Evolutionary conservation across 1,139 yeast genomes (phyloP).

Genomic region (Lodderomyces orthopsilosis): DNA sequence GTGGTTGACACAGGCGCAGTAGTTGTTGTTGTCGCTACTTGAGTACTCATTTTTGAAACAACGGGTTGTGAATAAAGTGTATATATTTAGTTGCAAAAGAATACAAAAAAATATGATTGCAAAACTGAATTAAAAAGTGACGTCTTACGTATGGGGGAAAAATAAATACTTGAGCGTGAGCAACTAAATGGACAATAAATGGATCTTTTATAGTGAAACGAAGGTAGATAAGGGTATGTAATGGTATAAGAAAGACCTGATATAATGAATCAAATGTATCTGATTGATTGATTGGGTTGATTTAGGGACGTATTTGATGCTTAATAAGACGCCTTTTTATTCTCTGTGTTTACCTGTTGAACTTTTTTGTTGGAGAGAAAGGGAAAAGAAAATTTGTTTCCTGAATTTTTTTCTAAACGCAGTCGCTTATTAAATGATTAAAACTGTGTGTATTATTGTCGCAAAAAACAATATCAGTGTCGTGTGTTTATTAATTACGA

Average conservation of each 20-base stretch:
- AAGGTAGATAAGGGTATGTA: not conserved
- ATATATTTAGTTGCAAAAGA: slow-evolving; percentile 1
- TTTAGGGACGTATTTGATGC: not conserved
- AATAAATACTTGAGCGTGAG: not conserved
- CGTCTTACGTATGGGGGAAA: not conserved
- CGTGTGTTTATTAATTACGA: no score
- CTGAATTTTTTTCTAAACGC: no score
- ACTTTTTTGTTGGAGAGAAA: not conserved
- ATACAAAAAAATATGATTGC: not conserved
- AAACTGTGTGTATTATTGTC: no score
- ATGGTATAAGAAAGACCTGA: not conserved
- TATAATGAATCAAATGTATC: not conserved
- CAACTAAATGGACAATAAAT: not conserved
- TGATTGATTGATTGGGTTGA: slow-evolving; percentile 8
- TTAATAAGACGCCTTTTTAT: not conserved
- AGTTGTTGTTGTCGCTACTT: slow-evolving; percentile 2
- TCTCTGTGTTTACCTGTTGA: not conserved
- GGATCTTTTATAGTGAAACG: not conserved
- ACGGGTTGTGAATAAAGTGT: not conserved
- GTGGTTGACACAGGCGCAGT: slow-evolving; percentile 6
- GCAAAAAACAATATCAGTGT: no score
- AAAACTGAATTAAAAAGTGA: not conserved
- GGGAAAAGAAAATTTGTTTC: not conserved
- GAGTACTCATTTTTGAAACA: not conserved
- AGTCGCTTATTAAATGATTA: no score